Conservation (phyloP, 371 early-diverging fungal genomes). For the Basidiobolus meristosporus region DNA sequence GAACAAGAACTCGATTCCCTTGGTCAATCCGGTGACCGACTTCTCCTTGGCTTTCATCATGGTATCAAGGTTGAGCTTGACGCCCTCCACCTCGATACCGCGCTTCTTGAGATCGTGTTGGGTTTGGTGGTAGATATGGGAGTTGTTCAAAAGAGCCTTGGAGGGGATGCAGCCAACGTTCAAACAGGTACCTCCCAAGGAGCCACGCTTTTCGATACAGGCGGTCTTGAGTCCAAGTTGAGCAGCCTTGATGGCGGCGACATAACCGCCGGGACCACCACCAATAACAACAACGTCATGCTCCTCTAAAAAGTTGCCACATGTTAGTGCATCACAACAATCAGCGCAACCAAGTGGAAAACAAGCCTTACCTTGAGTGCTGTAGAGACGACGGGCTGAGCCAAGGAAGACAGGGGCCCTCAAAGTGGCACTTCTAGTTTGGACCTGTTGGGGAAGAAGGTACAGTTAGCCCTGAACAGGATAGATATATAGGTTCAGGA, state of each 20-base stretch:
- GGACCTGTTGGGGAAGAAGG: no score
- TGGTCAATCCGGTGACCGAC: conserved; percentile 73
- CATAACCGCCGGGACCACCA: conserved; percentile 97
- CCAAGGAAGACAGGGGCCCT: no score
- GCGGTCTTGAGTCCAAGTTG: conserved; percentile 92
- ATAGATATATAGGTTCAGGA: no score
- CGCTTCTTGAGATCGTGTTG: conserved; percentile 79
- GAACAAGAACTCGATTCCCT: conserved; percentile 86
- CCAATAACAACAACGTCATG: conserved; percentile 78
- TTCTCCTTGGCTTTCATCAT: conserved; percentile 88
- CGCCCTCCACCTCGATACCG: conserved; percentile 83
- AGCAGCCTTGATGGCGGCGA: conserved; percentile 96
- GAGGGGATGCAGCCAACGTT: conserved; percentile 99
- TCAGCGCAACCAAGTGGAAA: no score
- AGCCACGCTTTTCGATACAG: conserved; percentile 90
- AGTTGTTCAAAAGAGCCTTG: conserved; percentile 94
- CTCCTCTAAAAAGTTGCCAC: conserved; percentile 20
- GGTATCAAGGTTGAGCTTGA: conserved; percentile 64
- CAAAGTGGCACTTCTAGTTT: no score
- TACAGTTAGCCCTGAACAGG: no score
- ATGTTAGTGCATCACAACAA: no score
- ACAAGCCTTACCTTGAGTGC: no score
- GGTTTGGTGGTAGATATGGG: conserved; percentile 88
- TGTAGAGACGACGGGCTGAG: no score
- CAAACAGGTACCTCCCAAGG: conserved; percentile 94